Conservation (phyloP, 331 rosid species). For the Quercus phellos region DNA sequence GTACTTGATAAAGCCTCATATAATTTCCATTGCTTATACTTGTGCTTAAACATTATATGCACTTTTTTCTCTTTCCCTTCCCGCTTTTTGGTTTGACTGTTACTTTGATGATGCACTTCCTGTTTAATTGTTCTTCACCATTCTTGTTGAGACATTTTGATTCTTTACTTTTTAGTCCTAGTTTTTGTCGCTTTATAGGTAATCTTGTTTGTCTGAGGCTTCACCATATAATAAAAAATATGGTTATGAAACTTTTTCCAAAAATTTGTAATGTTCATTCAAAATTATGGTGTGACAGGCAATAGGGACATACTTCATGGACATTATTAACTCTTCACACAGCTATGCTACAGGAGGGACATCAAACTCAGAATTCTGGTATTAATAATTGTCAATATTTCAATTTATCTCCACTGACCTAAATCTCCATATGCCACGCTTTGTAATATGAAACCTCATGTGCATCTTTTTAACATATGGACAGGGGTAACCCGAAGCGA, state of each 20-base stretch:
- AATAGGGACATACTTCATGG: conserved; percentile 65
- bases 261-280: neutral
- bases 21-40: neutral
- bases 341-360: conserved; percentile 96
- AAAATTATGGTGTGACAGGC: conserved; percentile 35
- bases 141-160: neutral
- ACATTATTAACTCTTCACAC: conserved; percentile 70
- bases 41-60: neutral
- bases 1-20: conserved; percentile 22
- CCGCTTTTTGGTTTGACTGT: neutral
- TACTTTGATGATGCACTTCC: neutral
- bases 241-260: neutral
- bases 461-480: neutral
- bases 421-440: neutral
- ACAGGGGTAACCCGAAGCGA: conserved; percentile 71
- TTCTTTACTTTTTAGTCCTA: neutral
- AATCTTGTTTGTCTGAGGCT: neutral
- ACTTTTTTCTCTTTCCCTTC: neutral
- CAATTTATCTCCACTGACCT: neutral
- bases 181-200: neutral
- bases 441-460: neutral
- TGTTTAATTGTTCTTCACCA: neutral
- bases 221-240: neutral
- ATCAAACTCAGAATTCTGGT: conserved; percentile 71
- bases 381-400: conserved; percentile 9